A percentile compares a stretch with the other conserved stretches of the same genome.
phyloP scores from a whole-genome alignment of 2,329 filamentous ascomycete genomes.

The Beauveria pseudobassiana region DNA sequence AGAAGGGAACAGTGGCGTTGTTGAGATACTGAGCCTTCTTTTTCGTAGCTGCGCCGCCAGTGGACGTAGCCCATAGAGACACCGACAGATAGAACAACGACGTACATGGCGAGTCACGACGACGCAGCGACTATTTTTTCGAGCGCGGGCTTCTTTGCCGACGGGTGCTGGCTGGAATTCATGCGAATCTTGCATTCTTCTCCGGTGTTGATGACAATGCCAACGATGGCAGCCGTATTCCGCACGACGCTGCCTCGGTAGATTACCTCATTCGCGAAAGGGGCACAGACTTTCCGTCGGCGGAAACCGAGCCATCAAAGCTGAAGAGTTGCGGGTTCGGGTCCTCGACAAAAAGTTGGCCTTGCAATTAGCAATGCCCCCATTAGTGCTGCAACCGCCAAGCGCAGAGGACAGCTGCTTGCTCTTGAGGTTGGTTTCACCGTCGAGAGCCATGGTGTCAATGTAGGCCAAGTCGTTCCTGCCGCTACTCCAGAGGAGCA shows the following conservation, averaged over 20 bases:
- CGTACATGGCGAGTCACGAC: slow-evolving; percentile 71
- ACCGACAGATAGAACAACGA: slow-evolving; percentile 69
- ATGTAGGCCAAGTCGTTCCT: slow-evolving; percentile 75
- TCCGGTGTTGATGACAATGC: slow-evolving; percentile 79
- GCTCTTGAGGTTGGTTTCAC: slow-evolving; percentile 74
- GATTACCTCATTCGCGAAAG: slow-evolving; percentile 73
- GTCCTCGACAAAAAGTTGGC: slow-evolving; percentile 67
- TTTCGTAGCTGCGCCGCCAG: slow-evolving; percentile 64
- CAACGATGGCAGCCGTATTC: slow-evolving; percentile 67
- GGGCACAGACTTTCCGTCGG: slow-evolving; percentile 52
- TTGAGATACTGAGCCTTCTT: slow-evolving; percentile 67
- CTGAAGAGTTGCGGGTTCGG: slow-evolving; percentile 72
- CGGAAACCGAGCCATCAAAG: slow-evolving; percentile 62
- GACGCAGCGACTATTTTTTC: slow-evolving; percentile 68
- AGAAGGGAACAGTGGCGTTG: slow-evolving; percentile 62
- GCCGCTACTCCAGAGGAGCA: slow-evolving; percentile 69
- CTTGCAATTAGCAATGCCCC: slow-evolving; percentile 43
- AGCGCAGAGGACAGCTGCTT: slow-evolving; percentile 60
- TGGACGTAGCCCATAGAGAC: slow-evolving; percentile 75
- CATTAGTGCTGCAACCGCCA: slow-evolving; percentile 48
- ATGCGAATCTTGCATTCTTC: slow-evolving; percentile 90
- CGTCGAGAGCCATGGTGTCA: slow-evolving; percentile 78
- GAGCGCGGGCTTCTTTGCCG: slow-evolving; percentile 73
- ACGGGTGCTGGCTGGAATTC: slow-evolving; percentile 84
- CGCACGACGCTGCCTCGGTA: slow-evolving; percentile 80